A percentile compares a stretch with the other conserved stretches of the same genome.
Conservation (phyloP, 2,329 filamentous ascomycete species). For the Mariannaea elegans region DNA sequence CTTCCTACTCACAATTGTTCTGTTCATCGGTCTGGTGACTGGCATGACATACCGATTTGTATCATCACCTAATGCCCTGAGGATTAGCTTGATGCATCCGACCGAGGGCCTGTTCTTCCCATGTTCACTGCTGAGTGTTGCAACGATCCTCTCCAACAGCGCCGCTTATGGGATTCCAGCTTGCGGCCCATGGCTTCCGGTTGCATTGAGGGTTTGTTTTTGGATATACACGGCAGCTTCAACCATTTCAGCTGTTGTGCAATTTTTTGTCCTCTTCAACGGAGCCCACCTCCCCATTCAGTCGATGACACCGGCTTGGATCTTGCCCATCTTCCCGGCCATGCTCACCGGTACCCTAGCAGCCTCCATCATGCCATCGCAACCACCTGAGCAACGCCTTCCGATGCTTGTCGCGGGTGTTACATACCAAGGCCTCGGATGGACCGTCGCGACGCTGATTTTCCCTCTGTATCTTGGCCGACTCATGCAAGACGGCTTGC, state of each 20-base stretch:
- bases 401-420: conserved; percentile 39
- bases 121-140: conserved; percentile 69
- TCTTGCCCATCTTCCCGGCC: conserved; percentile 43
- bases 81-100: conserved; percentile 46
- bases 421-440: conserved; percentile 40
- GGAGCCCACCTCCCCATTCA: conserved; percentile 38
- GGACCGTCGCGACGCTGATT: conserved; percentile 37
- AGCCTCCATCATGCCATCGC: conserved; percentile 33
- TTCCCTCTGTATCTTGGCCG: conserved; percentile 38
- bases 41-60: conserved; percentile 68
- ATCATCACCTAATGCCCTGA: conserved; percentile 65
- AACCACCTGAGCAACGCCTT: conserved; percentile 36
- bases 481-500: conserved; percentile 40
- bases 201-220: conserved; percentile 57
- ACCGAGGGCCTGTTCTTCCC: conserved; percentile 73
- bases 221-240: conserved; percentile 59
- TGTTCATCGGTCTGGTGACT: conserved; percentile 58
- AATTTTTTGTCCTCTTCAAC: conserved; percentile 43
- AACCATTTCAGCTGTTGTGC: conserved; percentile 34
- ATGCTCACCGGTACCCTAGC: conserved; percentile 41
- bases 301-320: conserved; percentile 42
- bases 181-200: conserved; percentile 59
- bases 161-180: conserved; percentile 66
- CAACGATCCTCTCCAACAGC: conserved; percentile 71
- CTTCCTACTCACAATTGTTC: conserved; percentile 58